Conservation (phyloP, 2,329 filamentous ascomycete species). For the Pseudogymnoascus sp. region DNA sequence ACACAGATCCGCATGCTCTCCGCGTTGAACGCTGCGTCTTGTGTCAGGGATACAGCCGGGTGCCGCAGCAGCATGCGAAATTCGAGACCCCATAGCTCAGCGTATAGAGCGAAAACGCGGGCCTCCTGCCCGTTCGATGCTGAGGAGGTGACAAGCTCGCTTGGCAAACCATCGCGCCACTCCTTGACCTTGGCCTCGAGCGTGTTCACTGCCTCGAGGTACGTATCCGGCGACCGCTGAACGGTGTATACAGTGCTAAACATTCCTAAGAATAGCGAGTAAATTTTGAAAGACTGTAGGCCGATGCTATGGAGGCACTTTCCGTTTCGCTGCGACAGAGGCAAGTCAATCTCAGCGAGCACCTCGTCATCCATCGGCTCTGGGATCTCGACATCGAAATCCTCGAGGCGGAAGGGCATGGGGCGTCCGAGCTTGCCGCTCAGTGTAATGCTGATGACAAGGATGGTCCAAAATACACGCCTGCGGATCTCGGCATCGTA, state of each 20-base stretch:
- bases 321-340: constrained; percentile 39
- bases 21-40: constrained; percentile 46
- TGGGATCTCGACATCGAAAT: constrained; percentile 72
- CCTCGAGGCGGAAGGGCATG: constrained; percentile 63
- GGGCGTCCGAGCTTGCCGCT: constrained; percentile 69
- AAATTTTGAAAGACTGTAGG: constrained; percentile 55
- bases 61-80: constrained; percentile 52
- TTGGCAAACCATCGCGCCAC: constrained; percentile 57
- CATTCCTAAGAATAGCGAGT: constrained; percentile 62
- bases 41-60: constrained; percentile 49
- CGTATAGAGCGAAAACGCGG: constrained; percentile 45
- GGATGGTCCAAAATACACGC: constrained; percentile 65
- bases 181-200: constrained; percentile 56
- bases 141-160: constrained; percentile 44
- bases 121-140: constrained; percentile 32
- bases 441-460: constrained; percentile 58
- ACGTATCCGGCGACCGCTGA: constrained; percentile 51
- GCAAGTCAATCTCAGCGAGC: constrained; percentile 55
- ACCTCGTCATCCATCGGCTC: constrained; percentile 61
- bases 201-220: constrained; percentile 52
- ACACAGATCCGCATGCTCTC: constrained; percentile 60
- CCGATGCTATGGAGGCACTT: constrained; percentile 61
- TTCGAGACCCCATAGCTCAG: constrained; percentile 46
- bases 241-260: constrained; percentile 69
- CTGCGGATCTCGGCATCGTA: constrained; percentile 70